phyloP scores from a whole-genome alignment of 106 monocot species.

The Narthecium ossifragum region DNA sequence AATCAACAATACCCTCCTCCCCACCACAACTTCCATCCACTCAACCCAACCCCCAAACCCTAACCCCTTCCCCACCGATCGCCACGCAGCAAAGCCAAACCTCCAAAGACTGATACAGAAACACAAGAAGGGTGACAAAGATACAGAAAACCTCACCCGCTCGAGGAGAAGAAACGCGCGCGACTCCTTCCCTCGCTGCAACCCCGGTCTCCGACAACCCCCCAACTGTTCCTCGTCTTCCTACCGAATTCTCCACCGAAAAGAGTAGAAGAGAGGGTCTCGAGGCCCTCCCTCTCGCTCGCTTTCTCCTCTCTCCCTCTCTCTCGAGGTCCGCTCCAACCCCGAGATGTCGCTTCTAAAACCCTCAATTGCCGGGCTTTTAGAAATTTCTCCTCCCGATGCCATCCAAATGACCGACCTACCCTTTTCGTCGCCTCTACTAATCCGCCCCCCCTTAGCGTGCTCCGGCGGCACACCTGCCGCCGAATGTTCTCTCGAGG shows the following conservation, averaged over 20 bases:
- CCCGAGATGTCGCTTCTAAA: slow-evolving; percentile 36
- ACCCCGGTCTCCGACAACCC: slow-evolving; percentile 10
- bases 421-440: too few relatives aligned
- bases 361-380: slow-evolving; percentile 25
- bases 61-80: not conserved
- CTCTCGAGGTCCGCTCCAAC: not conserved
- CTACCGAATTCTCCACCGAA: not conserved
- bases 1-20: not conserved
- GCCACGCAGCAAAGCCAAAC: not conserved
- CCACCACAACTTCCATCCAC: not conserved
- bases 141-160: slow-evolving; percentile 7
- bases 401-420: too few relatives aligned
- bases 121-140: not conserved
- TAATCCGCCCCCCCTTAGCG: too few relatives aligned
- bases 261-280: not conserved
- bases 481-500: too few relatives aligned
- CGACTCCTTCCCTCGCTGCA: too few relatives aligned
- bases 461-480: too few relatives aligned
- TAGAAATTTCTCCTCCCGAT: not conserved
- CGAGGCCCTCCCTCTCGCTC: not conserved
- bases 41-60: not conserved
- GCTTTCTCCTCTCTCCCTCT: slow-evolving; percentile 9
- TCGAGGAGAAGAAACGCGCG: not conserved
- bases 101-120: too few relatives aligned
- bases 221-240: too few relatives aligned